Base-by-base conservation (phyloP, 176 grass and related monocot genomes). In the Microstegium vimineum region DNA sequence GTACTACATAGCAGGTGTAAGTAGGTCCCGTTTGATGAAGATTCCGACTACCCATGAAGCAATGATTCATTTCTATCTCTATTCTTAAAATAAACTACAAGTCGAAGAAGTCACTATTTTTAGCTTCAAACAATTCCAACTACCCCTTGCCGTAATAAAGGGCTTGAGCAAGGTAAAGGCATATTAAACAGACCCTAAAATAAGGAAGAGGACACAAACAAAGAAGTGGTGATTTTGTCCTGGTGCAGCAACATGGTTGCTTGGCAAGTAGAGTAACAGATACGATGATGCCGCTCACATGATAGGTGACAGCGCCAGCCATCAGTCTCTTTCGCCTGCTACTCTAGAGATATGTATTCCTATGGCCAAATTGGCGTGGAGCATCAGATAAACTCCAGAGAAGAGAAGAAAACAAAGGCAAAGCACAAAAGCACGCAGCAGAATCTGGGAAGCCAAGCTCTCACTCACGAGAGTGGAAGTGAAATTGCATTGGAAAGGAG, bases 221-320 rank as follows among this genome's bases (percentile, higher is more conserved):
- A 43, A 23, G 47, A 86, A 68, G 7, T 34, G 35, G 5, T 6
- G 68, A 59, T 54, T 75, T 20, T 66, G 76, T 80, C 59, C 16
- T 9, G 33, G 38, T 35, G 61, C 7, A 12, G 5, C 67, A 69
- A 43, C 36, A 62, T 33, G 80, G 47, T 46, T 75, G 46, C 78
- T 81, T 81, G 61, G 63, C 74, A 77, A 40, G 77, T 16, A 42
- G n/a, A 32, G 67, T 32, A 49, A 20, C 17, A 42, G 77, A 47
- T 35, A 20, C 73, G 79, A 51, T 83, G 74, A 82, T 66, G 78
- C n/a, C n/a, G n/a, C 25, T 62, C 87, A 45, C 56, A 77, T 43
- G 87, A 57, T 75, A 36, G 35, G 72, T 40, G 62, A 77, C 32
- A 36, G 35, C 83, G 10, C 14, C 60, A 59, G 10, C 14, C 60